Evolutionary conservation across 2,329 filamentous ascomycete genomes (phyloP).

Genomic region (Cytospora piceicola): DNA sequence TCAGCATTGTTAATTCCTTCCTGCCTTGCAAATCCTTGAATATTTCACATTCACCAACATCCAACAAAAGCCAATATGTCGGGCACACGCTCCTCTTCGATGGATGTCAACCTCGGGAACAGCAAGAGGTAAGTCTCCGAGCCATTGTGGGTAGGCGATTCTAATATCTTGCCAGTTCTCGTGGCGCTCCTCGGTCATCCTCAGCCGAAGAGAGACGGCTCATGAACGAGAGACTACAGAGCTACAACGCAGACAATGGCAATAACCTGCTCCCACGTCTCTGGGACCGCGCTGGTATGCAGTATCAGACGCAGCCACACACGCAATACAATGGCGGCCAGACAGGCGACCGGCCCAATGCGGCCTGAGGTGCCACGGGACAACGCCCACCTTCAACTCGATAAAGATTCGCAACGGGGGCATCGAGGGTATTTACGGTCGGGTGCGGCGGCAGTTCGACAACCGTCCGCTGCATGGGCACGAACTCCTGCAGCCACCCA

Average conservation of each 20-base stretch:
- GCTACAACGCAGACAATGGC: background rate
- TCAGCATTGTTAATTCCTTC: background rate
- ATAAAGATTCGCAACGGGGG: too few relatives aligned
- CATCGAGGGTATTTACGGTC: background rate
- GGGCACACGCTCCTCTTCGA: slow-evolving; percentile 13
- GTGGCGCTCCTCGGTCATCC: background rate
- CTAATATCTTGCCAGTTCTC: slow-evolving; percentile 10
- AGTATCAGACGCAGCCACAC: background rate
- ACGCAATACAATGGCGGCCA: background rate
- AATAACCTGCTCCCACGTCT: background rate
- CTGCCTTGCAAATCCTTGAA: background rate
- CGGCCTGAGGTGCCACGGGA: background rate
- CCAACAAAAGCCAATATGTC: slow-evolving; percentile 6
- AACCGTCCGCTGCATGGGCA: background rate
- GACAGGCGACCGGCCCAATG: background rate
- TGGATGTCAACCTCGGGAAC: slow-evolving; percentile 16
- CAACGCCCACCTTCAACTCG: too few relatives aligned
- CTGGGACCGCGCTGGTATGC: slow-evolving; percentile 5
- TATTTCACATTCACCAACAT: background rate
- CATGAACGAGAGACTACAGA: slow-evolving; percentile 14
- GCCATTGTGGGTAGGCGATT: too few relatives aligned
- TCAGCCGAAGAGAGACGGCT: slow-evolving; percentile 7
- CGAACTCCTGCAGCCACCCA: background rate
- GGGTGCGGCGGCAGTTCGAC: background rate
- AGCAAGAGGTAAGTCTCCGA: background rate